A percentile compares a stretch with the other conserved stretches of the same genome.
Conservation (phyloP, 2,329 filamentous ascomycete genomes). For the Dactylellina sp. region DNA sequence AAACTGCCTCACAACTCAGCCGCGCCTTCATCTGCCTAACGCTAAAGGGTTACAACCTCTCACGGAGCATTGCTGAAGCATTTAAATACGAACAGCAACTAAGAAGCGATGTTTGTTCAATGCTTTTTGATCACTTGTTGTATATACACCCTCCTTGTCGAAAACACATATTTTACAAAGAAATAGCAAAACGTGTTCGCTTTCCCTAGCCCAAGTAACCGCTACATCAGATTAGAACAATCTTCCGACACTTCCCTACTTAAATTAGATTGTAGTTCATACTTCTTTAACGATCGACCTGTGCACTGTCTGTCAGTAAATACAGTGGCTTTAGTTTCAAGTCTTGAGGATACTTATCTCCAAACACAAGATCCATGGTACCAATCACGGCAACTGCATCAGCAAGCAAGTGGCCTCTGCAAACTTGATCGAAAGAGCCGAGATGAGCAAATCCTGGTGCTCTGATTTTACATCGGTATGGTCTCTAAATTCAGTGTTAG, state of each 20-base stretch:
- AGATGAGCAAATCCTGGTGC: conserved; percentile 97
- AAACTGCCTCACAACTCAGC: conserved; percentile 13
- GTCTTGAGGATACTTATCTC: conserved; percentile 65
- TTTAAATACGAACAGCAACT: background rate
- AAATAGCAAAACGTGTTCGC: conserved; percentile 22
- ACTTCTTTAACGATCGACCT: conserved; percentile 52
- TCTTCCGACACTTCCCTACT: background rate
- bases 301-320: conserved; percentile 52
- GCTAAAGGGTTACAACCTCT: too few species aligned
- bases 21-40: conserved; percentile 7
- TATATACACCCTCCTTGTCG: conserved; percentile 39
- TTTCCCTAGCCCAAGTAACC: background rate
- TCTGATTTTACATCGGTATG: conserved; percentile 96
- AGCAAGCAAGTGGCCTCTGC: conserved; percentile 90
- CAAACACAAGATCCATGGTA: conserved; percentile 90
- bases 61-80: too few species aligned
- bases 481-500: conserved; percentile 66
- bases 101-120: conserved; percentile 1
- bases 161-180: conserved; percentile 55
- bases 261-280: background rate
- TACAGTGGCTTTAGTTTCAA: background rate
- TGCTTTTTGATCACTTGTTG: conserved; percentile 26
- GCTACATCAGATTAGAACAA: background rate
- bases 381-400: conserved; percentile 85
- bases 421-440: conserved; percentile 91